Evolutionary conservation across 768 basidiomycete species (phyloP), one percentile per base, ranked within the genome.

Genomic region (Collybia nuda): DNA sequence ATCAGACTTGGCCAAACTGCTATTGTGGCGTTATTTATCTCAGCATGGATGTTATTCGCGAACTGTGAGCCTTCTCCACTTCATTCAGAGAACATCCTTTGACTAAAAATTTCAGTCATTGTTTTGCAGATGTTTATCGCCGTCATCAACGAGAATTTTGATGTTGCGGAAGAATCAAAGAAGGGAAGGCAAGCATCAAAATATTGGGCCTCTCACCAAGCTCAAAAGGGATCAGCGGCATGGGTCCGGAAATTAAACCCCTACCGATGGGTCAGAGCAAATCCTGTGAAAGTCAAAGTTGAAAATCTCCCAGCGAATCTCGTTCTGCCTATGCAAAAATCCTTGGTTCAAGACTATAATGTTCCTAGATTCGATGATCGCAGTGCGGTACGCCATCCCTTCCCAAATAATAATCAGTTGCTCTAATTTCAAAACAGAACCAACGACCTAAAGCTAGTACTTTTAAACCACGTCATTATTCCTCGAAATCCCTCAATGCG

Each of bases 41-140:
- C 80, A 3, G 81, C 75, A 1, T 98, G 96, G 96, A 77, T 96
- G 72, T 72, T 96, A 48, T 95, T 98, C 55, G 85, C 91, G 1
- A 94, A 93, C 64, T 95, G 93, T 94, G 55, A 59, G 93, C 74
- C 37, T 29, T 22, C 52, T 22, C 42, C 56, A 35, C 49, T 32
- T 6, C 37, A 51, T 5, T 46, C 15, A 14, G 39, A 18, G 2
- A 6, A 5, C 29, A 26, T 23, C 22, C 29, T 15, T 42, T 59
- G 22, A 51, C 42, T 42, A n/a, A 7, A 17, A 23, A 17, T 36
- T 6, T 46, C 47, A 95, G 94, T 93, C 74, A 91, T 96, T 59
- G 77, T 96, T 7, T 66, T 96, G 43, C 93, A 96, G 63, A 88
- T 98, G 86, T 97, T 98, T 73, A 91, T 98, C 60, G 96, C 96